Base-by-base conservation (phyloP, 768 basidiomycete genomes). In the Leucocoprinus leucothites region DNA sequence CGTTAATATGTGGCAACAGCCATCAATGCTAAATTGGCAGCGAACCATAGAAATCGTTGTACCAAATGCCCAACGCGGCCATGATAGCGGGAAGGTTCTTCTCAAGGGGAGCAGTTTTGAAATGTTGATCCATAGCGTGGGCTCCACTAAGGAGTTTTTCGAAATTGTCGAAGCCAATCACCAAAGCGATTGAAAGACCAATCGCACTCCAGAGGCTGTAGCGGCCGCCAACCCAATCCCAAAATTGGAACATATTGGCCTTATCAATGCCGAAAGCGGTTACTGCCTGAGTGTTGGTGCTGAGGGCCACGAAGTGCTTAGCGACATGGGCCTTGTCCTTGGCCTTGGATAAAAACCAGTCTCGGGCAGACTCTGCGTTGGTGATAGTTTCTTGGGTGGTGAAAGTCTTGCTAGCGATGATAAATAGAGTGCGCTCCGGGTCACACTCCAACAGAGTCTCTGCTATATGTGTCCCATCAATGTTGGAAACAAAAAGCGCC, bases 361-460 rank as follows among this genome's bases (percentile, higher is more conserved):
- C 86, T 41, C 91, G 82, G 11, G 97, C 97, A 43, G 83, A 88
- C 71, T 91, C 90, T 36, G 97, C 97, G 69, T 99, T 99, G 60
- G 97, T 98, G 76, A 98, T 98, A 16, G 96, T 98, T 79, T 99
- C 97, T 74, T 99, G 96, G 8, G 97, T 99, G 18, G 97, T 99
- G 71, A 98, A 99, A 2, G 97, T 98, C 82, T 99, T 98, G 70
- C 85, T 87, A n/a, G 96, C 96, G 64, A 98, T 88, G 75, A 98
- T 96, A 80, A 98, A 98, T 57, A 99, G 75, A 3, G 97, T 98
- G 24, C 86, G 86, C 71, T 98, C 94, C 1, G 92, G 89, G 69
- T 98, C 80, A 72, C 90, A 92, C 52, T 79, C 64, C 48, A 81
- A 79, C 28, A 95, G 71, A 1, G 86, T 90, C 76, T 99, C 97